These are phyloP conservation scores for Leavenworthia alabamica DNA, from an alignment of 345 rosid genomes.

Conservation along the genomic window DNA sequence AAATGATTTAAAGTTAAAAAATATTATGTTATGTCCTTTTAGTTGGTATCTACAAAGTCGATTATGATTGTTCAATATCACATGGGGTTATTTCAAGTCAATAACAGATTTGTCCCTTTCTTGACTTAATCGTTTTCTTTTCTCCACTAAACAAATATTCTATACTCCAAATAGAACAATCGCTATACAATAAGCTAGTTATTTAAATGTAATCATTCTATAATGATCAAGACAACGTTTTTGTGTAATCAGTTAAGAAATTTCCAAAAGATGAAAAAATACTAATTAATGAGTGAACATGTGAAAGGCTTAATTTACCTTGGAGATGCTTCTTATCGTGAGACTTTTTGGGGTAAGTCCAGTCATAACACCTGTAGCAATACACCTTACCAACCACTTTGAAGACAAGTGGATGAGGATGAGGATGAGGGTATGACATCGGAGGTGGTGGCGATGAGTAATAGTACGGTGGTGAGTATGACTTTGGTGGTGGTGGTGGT, in stretches of 20 bases:
- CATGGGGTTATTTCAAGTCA: slow-evolving; percentile 22
- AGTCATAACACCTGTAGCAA: slow-evolving; percentile 37
- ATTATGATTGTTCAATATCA: slow-evolving; percentile 7
- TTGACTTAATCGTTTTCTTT: slow-evolving; percentile 23
- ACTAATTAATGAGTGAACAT: not conserved
- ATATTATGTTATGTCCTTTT: slow-evolving; percentile 4
- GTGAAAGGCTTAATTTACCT: slow-evolving; percentile 40
- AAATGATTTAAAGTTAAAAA: too few species aligned
- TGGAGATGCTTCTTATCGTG: slow-evolving; percentile 77
- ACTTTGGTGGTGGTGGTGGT: slow-evolving; percentile 45
- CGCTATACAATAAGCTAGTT: slow-evolving; percentile 1
- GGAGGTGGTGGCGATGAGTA: slow-evolving; percentile 65
- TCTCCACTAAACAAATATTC: slow-evolving; percentile 16
- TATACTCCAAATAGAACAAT: slow-evolving; percentile 12
- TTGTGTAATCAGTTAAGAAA: not conserved
- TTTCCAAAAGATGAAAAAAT: too few species aligned
- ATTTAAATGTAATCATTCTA: not conserved
- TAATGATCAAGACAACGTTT: not conserved
- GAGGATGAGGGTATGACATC: slow-evolving; percentile 29
- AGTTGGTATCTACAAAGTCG: slow-evolving; percentile 22
- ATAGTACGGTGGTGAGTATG: slow-evolving; percentile 40
- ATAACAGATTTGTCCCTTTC: slow-evolving; percentile 24
- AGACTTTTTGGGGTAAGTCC: slow-evolving; percentile 35
- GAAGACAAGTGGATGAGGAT: slow-evolving; percentile 37
- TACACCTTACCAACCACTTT: slow-evolving; percentile 39